Base-by-base conservation (phyloP, 2,329 filamentous ascomycete genomes). In the Neurospora sp. region DNA sequence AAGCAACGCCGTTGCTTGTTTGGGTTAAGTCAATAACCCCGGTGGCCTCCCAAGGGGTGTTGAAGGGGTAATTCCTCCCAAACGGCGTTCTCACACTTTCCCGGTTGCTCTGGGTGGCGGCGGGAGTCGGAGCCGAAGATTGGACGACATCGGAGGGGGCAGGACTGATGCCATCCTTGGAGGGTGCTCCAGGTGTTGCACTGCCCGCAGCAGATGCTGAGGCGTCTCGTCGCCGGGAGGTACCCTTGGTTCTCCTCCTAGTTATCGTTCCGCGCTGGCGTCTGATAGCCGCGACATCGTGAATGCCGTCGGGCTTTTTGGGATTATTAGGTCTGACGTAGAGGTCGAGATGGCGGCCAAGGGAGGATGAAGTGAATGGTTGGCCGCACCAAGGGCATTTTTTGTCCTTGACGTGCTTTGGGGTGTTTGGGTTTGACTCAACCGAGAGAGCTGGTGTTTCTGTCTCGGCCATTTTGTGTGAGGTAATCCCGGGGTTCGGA, bases 251-350 rank as follows among this genome's bases (percentile, higher is more conserved):
- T 78, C 97, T 93, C 71, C 95, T 87, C 73, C 95, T 86, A 36
- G 95, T 98, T 79, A 98, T 97, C 72, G 88, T 87, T 65, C 92
- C 92, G 68, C 95, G 88, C 76, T 97, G 83, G 80, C 91, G 92
- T 74, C 88, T 87, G 76, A 98, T 98, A 79, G 92, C 92, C 8
- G 95, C 92, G 70, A 97, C 92, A 82, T 97, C 86, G 80, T 98
- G 95, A 66, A 97, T 82, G 67, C 94, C 94, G 81, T 98, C 95
- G 6, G 91, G 83, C 1, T 90, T 86, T 80, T 94, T 96, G 1
- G 95, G 93, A 79, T 97, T 97, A 82, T 93, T 96, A 71, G 93
- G 91, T 77, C 93, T 94, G 76, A 97, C 94, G 80, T 96, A 97
- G 46, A 97, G 87, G 79, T 98, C 95, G 74, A 97, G 89, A 81